Evolutionary conservation across 441 rosid species (phyloP), one percentile per base, ranked within the genome.

Genomic region (Populus hybrid): DNA sequence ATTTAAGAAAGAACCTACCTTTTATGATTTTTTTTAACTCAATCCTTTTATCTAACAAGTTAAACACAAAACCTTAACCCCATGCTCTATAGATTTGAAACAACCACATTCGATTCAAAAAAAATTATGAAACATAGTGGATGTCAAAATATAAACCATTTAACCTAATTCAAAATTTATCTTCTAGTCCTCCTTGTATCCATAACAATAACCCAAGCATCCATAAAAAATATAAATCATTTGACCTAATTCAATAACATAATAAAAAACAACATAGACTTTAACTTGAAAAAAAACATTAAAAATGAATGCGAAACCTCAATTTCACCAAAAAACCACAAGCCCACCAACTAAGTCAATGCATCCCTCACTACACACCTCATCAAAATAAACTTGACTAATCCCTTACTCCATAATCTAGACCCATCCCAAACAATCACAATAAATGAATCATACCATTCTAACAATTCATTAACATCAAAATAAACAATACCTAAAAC

Each of bases 361-460:
- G 94, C 96, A 80, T 96, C 98, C 76, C 97, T 87, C 70, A 94
- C 91, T 0, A 97, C 98, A 98, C 98, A 92, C 75, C 91, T 85
- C 92, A 92, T 92, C 67, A 93, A 82, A 79, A 95, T 79, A 79
- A 91, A 94, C 2, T 98, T 97, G 63, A 95, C 87, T 24, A 95
- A 89, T 79, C 94, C 84, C 84, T 83, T 94, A 46, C 90, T 79
- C 72, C 97, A 98, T 66, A 95, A 81, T 79, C 90, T 91, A 7
- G 95, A 92, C 30, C 97, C 99, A 70, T 76, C 92, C 94, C 90
- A 89, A 61, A 89, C 80, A 77, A 87, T 83, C 21, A 87, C 89
- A 11, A 87, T 38, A 67, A 86, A 82, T 0, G 97, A 87, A 78
- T 76, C 79, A 81, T 83, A 87, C 81, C 89, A 84, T 74, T 94